Percentiles rank a stretch among this genome's conserved stretches.
Evolutionary conservation across 305 asterid genomes (phyloP).

Genomic region (Rubia peregrina): DNA sequence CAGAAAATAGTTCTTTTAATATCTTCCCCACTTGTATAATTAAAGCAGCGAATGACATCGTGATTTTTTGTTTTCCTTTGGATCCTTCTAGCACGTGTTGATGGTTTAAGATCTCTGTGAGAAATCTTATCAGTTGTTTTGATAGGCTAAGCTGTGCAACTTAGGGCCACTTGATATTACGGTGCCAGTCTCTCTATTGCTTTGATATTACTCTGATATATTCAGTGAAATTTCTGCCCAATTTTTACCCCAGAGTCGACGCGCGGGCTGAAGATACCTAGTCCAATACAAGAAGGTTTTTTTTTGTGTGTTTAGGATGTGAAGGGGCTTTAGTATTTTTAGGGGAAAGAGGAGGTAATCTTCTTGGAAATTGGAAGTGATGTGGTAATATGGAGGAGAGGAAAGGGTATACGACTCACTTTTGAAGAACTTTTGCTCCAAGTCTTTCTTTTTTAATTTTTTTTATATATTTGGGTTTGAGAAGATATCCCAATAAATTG

Average conservation of each 20-base stretch:
- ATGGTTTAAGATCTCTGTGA: background rate
- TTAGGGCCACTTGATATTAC: too few species aligned
- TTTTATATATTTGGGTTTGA: too few species aligned
- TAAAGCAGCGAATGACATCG: background rate
- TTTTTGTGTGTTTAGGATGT: background rate
- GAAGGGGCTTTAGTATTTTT: background rate
- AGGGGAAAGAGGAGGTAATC: background rate
- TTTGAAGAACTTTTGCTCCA: background rate
- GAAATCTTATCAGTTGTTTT: too few species aligned
- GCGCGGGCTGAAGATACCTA: too few species aligned
- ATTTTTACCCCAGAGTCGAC: too few species aligned
- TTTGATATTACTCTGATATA: too few species aligned
- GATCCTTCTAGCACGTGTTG: background rate
- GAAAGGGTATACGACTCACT: background rate
- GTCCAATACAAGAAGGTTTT: too few species aligned
- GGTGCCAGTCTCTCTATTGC: too few species aligned
- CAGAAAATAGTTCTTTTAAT: background rate
- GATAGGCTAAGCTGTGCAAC: too few species aligned
- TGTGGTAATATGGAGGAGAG: background rate
- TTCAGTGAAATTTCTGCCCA: too few species aligned
- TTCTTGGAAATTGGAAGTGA: background rate
- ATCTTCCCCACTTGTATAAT: background rate
- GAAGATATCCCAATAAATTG: too few species aligned
- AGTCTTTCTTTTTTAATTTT: background rate
- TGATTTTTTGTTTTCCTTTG: background rate